Conservation (phyloP, 257 asterid species). For the Voacanga thouarsii region DNA sequence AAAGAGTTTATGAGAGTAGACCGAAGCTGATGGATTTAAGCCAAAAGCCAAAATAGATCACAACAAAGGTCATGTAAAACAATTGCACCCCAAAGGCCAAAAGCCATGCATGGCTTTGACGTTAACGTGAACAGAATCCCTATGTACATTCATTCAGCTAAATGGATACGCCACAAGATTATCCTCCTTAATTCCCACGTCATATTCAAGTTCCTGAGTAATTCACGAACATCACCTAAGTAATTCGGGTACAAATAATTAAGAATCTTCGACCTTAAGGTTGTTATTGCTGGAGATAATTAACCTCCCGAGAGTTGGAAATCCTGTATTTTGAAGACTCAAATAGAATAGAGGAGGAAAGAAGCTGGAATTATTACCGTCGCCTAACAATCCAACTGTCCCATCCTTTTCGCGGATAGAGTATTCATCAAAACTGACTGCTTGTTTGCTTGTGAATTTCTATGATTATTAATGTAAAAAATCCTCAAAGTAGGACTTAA, state of each 20-base stretch:
- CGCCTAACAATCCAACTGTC: conserved; percentile 44
- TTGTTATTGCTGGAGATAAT: neutral
- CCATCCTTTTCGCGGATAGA: conserved; percentile 26
- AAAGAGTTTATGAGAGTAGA: too few relatives aligned
- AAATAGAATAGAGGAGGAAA: neutral
- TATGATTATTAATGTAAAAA: neutral
- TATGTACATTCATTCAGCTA: conserved; percentile 49
- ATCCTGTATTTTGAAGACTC: neutral
- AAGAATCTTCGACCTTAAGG: neutral
- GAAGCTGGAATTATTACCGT: neutral
- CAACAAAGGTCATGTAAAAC: neutral
- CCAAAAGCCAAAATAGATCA: conserved; percentile 15
- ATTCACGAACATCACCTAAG: neutral
- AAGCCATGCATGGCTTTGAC: conserved; percentile 4
- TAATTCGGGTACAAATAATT: too few relatives aligned
- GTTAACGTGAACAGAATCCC: conserved; percentile 25
- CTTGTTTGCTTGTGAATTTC: conserved; percentile 18
- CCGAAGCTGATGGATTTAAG: conserved; percentile 1
- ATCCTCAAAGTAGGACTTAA: too few relatives aligned
- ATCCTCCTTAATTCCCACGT: conserved; percentile 8
- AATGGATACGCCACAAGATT: conserved; percentile 23
- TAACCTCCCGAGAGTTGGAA: conserved; percentile 2
- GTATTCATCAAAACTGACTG: conserved; percentile 20
- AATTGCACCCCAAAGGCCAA: neutral
- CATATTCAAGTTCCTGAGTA: conserved; percentile 19